Base-by-base conservation (phyloP, 148 eudicot genomes). In the Dianthus caryophyllus region DNA sequence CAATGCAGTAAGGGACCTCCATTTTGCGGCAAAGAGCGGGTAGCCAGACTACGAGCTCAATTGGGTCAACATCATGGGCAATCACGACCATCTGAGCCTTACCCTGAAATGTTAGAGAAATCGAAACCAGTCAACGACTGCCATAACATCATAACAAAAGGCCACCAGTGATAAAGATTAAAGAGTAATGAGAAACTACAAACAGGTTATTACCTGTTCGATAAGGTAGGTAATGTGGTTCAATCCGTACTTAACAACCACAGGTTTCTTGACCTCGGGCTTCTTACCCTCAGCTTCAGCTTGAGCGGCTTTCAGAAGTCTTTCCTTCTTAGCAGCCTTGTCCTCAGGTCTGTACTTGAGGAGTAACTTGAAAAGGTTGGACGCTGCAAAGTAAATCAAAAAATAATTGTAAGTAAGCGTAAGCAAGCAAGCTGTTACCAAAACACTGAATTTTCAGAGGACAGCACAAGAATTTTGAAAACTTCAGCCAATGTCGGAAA, bases 1-100 rank as follows among this genome's bases (percentile, higher is more conserved):
- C 96, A 70, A 91, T 89, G 77, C 93, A 88, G 84, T 91, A 91
- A 0, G 97, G 97, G 47, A 91, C 85, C 51, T 91, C 96, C 96
- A 91, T 88, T 76, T 91, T 91, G 64, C 93, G 84, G 84, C 97
- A 91, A 38, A 91, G 67, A 0, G 96, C 90, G 20, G 97, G 97
- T 44, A 91, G 88, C 97, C 97, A 91, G 25, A 91, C 97, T 1
- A 88, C 97, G 44, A 91, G 73, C 84, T 91, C 97, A 44, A 88
- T 91, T 1, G 97, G 97, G 79, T 91, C 97, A 16, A 91, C 97
- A 69, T 91, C 97, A 69, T 88, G 97, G 51, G 97, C 97, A 71
- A 91, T 91, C 50, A 91, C 88, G 10, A 91, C 93, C 77, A 91
- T 61, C 47, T 91, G 97, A 14, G 97, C 96, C 65, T 91, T 88